Evolutionary conservation across 805 yeast genomes (phyloP).

Genomic region (Metschnikowia peoriensis): DNA sequence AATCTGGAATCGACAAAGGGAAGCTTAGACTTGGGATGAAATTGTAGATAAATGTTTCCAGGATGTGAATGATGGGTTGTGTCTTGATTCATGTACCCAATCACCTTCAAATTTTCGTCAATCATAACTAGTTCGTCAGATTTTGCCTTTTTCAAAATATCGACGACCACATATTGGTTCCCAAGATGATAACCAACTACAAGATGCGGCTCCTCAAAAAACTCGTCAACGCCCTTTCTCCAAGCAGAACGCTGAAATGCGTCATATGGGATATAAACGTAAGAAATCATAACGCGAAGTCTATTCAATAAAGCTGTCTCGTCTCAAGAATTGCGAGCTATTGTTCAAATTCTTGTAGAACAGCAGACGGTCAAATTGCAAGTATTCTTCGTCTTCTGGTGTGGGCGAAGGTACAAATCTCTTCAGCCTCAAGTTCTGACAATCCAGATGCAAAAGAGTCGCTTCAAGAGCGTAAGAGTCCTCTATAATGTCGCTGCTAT

Average conservation of each 20-base stretch:
- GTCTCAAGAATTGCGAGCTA: slow-evolving; percentile 41
- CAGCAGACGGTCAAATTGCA: slow-evolving; percentile 18
- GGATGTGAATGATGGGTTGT: background rate
- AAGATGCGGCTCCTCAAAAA: background rate
- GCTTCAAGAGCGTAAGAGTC: background rate
- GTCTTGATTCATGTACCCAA: slow-evolving; percentile 4
- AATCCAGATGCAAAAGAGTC: background rate
- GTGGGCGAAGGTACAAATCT: slow-evolving; percentile 9
- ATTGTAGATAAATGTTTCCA: slow-evolving; percentile 4
- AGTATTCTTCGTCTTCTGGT: slow-evolving; percentile 12
- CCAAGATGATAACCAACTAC: slow-evolving; percentile 27
- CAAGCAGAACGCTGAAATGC: slow-evolving; percentile 16
- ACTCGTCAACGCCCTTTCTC: slow-evolving; percentile 10
- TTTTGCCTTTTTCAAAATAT: background rate
- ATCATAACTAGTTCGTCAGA: background rate
- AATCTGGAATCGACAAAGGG: slow-evolving; percentile 10
- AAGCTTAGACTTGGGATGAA: background rate
- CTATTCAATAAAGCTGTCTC: slow-evolving; percentile 36
- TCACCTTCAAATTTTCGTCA: slow-evolving; percentile 5
- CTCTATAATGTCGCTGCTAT: background rate
- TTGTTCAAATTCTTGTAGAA: slow-evolving; percentile 34
- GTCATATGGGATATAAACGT: slow-evolving; percentile 38
- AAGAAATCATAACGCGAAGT: slow-evolving; percentile 20
- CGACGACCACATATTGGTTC: slow-evolving; percentile 24
- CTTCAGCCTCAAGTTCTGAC: no score